These are phyloP conservation scores for Kregervanrija pseudodelftensis DNA, from an alignment of 805 yeast genomes.

Conservation along the genomic window DNA sequence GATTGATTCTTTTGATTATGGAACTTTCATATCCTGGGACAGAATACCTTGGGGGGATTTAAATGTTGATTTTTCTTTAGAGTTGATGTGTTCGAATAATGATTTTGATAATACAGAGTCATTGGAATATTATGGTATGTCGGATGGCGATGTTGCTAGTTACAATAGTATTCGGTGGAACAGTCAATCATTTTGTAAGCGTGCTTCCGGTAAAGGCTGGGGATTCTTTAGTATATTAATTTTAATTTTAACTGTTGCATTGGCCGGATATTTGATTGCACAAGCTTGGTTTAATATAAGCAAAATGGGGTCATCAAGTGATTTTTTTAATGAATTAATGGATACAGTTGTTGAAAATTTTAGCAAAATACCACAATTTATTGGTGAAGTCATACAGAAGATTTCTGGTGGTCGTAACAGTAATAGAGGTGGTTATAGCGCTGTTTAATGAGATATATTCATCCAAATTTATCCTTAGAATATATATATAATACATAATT, in stretches of 20 bases:
- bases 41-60: constrained; percentile 65
- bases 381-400: constrained; percentile 60
- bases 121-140: constrained; percentile 1
- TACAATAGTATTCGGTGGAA: constrained; percentile 15
- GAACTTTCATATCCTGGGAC: constrained; percentile 42
- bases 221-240: constrained; percentile 82
- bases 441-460: constrained; percentile 44
- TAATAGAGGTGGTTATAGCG: constrained; percentile 85
- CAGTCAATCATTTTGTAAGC: constrained; percentile 12
- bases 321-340: constrained; percentile 63
- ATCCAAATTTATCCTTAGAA: too few relatives aligned
- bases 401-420: constrained; percentile 46
- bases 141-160: not conserved
- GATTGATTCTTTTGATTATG: constrained; percentile 30
- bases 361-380: constrained; percentile 55
- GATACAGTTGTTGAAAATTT: constrained; percentile 58
- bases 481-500: too few relatives aligned
- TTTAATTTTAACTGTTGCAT: constrained; percentile 59
- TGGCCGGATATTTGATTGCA: constrained; percentile 65
- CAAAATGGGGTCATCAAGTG: constrained; percentile 62
- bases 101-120: constrained; percentile 17
- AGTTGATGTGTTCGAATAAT: constrained; percentile 39
- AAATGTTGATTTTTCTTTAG: constrained; percentile 37
- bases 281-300: constrained; percentile 67
- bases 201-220: constrained; percentile 42